Evolutionary conservation across 1,284 basidiomycete genomes (phyloP).

Genomic region (Retiboletus flavoniger): DNA sequence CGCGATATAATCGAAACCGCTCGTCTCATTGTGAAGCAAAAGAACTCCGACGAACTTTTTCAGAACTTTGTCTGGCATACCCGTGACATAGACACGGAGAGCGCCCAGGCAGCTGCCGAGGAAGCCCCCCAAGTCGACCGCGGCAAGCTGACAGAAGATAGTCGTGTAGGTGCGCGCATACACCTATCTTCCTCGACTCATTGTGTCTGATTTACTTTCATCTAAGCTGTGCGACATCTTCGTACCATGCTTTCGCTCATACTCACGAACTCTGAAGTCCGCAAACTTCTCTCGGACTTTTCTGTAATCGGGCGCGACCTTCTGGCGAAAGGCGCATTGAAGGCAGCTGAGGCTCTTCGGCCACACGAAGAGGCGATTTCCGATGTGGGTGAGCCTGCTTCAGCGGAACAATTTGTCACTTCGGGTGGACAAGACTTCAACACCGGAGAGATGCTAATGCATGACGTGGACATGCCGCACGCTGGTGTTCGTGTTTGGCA

Average conservation of each 20-base stretch:
- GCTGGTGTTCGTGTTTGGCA: conserved; percentile 42
- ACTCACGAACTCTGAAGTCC: conserved; percentile 88
- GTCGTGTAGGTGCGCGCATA: conserved; percentile 50
- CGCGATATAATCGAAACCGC: conserved; percentile 73
- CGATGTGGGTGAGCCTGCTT: conserved; percentile 69
- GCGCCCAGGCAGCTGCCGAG: conserved; percentile 43
- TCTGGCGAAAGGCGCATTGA: conserved; percentile 73
- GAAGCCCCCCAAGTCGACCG: conserved; percentile 53
- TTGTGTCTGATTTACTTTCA: background rate
- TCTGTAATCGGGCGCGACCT: conserved; percentile 84
- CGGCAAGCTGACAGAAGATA: conserved; percentile 59
- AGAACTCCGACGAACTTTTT: conserved; percentile 88
- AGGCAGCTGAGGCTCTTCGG: conserved; percentile 71
- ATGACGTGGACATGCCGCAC: conserved; percentile 52
- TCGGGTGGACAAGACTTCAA: conserved; percentile 48
- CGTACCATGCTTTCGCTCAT: conserved; percentile 81
- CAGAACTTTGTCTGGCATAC: conserved; percentile 85
- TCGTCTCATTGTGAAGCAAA: conserved; percentile 68
- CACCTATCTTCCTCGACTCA: background rate
- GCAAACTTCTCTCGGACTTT: conserved; percentile 84
- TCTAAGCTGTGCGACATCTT: conserved; percentile 71
- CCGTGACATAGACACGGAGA: conserved; percentile 49
- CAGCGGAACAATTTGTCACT: conserved; percentile 57
- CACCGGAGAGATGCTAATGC: conserved; percentile 46
- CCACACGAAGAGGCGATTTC: conserved; percentile 66